Evolutionary conservation across 306 rosid genomes (phyloP).

Genomic region (Astragalus glycyphyllos): DNA sequence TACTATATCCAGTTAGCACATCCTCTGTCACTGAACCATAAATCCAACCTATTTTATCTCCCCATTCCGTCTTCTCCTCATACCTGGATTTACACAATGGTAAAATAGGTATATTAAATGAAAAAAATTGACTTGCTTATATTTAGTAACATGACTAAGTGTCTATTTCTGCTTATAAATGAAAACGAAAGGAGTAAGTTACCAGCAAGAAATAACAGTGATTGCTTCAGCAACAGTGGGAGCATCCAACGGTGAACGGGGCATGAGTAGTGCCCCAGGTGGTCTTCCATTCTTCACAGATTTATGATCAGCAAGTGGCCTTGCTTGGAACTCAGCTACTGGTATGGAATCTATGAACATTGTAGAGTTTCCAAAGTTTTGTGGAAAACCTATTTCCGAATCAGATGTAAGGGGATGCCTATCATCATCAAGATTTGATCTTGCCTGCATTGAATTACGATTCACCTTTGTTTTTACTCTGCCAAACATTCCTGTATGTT

Average conservation of each 20-base stretch:
- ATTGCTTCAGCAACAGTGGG: slow-evolving; percentile 88
- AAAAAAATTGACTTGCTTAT: no score
- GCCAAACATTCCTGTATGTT: slow-evolving; percentile 75
- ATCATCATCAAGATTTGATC: slow-evolving; percentile 50
- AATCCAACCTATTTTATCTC: slow-evolving; percentile 85
- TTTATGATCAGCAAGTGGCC: slow-evolving; percentile 82
- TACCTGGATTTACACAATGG: slow-evolving; percentile 50
- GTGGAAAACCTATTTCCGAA: slow-evolving; percentile 64
- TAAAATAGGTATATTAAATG: no score
- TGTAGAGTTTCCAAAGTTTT: slow-evolving; percentile 73
- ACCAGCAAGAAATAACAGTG: slow-evolving; percentile 92
- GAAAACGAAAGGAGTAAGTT: background rate
- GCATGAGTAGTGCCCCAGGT: slow-evolving; percentile 65
- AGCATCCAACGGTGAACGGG: slow-evolving; percentile 84
- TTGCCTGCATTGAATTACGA: slow-evolving; percentile 35
- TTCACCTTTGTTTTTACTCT: slow-evolving; percentile 58
- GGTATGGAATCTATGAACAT: slow-evolving; percentile 71
- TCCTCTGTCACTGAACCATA: slow-evolving; percentile 91
- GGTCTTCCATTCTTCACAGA: slow-evolving; percentile 84
- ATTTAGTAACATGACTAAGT: no score
- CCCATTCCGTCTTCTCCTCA: slow-evolving; percentile 92
- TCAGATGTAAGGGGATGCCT: slow-evolving; percentile 60
- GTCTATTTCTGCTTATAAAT: no score
- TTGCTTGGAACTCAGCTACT: slow-evolving; percentile 74
- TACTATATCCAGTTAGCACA: slow-evolving; percentile 86